Base-by-base conservation (phyloP, 2,329 filamentous ascomycete species). In the Atkinsonella hypoxylon region DNA sequence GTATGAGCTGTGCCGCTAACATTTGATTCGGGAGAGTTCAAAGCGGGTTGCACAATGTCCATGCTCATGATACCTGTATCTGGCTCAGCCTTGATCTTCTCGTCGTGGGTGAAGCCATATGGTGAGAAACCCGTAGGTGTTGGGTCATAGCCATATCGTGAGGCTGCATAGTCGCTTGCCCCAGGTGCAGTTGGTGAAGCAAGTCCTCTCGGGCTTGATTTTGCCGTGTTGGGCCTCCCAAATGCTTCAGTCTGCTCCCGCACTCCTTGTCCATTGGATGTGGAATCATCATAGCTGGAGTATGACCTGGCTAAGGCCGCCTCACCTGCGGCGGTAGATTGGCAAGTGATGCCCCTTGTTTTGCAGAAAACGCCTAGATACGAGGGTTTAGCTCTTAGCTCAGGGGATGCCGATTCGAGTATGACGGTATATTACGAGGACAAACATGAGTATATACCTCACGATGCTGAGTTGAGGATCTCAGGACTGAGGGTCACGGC, bases 361-460 rank as follows among this genome's bases (percentile, higher is more conserved):
- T 64, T 64, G 53, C 64, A 67, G 50, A 67, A 67, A 4, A 63
- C 56, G 48, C 65, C 64, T 67, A 48, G 45, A 22, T 7, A 20
- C 20, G n/a, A 31, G 31, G 31, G n/a, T 38, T 36, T 38, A 51
- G 31, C 31, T 13, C 32, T 20, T 30, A 34, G 17, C 39, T 11
- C 12, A 12, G 20, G 39, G 18, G 39, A 41, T 11, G 17, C 39
- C 11, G 18, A 41, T 12, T 41, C n/a, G 39, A 41, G 7, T 18
- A 41, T 22, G 39, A 13, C 2, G 1, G 17, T n/a, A 18, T 12
- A 12, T 5, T 10, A 41, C 18, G 39, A 6, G 39, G 17, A 17
- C 39, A 18, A 18, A 17, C 18, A 41, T 18, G 39, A 5, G 5
- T 22, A 15, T 42, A 26, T 12, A 42, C 13, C 39, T 12, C 32